Base-by-base conservation (phyloP, 805 yeast genomes). In the Brettanomyces naardenensis region DNA sequence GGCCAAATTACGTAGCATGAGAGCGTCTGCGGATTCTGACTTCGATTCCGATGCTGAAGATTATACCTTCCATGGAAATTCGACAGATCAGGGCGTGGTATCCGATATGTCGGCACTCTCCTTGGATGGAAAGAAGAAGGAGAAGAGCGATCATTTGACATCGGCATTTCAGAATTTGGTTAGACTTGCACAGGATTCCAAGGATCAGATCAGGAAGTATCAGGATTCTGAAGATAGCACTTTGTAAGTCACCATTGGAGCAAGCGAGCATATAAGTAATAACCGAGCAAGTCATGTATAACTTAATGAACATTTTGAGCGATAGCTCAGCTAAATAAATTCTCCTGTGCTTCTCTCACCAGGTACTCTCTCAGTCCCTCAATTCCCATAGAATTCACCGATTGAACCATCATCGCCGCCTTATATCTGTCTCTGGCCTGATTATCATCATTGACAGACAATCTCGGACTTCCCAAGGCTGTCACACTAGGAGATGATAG, bases 1-100 rank as follows among this genome's bases (percentile, higher is more conserved):
- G 57, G 68, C 73, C 52, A 78, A 80, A 47, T 71, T 90, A 54
- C 77, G 80, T 61, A 68, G 69, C 40, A 51, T 77, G 47, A 83
- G 73, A 52, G 69, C 67, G 35, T 77, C 69, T 25, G 75, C 69
- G 23, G 84, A 75, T 48, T 43, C 52, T 6, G 43, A 44, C 5
- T 51, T 49, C 30, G 60, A 57, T 29, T 59, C 56, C 27, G 62
- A 52, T n/a, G 44, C 52, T 5, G 58, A 56, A 35, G 61, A 57
- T 19, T 57, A 53, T 39, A 36, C 51, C 15, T 56, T 54, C 49
- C 59, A 55, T 37, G 57, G 54, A 5, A 44, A 41, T 25, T 68
- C 73, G 3, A 52, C 51, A 30, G 77, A 71, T 46, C 65, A 71
- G 41, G 54, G 64, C 36, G 52, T 72, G 13, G 66, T 69, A 42